phyloP scores from a whole-genome alignment of 192 early-diverging fungal genomes.

The Rhizoclosmatium globosum region DNA sequence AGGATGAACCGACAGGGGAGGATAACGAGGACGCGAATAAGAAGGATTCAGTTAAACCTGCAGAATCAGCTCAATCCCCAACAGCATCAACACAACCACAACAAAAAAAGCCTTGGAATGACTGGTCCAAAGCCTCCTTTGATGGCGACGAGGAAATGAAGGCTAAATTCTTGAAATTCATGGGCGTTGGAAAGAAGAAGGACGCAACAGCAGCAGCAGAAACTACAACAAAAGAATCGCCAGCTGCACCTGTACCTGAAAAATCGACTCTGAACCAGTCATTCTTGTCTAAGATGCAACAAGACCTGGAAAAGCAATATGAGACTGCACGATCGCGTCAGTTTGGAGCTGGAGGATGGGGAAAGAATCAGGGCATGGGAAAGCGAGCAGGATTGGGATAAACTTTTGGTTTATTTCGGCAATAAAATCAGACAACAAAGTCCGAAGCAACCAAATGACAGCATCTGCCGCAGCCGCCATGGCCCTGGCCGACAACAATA shows the following conservation, averaged over 20 bases:
- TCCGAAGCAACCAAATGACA: neutral
- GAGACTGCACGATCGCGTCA: conserved; percentile 19
- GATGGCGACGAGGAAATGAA: conserved; percentile 13
- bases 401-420: too few relatives aligned
- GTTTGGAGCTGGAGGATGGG: conserved; percentile 15
- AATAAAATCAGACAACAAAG: neutral
- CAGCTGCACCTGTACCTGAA: neutral
- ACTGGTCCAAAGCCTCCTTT: conserved; percentile 27
- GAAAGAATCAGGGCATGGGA: neutral
- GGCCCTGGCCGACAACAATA: conserved; percentile 11
- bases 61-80: neutral
- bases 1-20: conserved; percentile 53
- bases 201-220: neutral
- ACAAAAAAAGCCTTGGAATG: conserved; percentile 30
- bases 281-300: conserved; percentile 21
- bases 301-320: conserved; percentile 24
- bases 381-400: neutral
- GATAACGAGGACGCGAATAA: neutral
- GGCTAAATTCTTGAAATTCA: conserved; percentile 2
- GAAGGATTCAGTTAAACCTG: neutral
- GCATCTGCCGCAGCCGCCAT: neutral
- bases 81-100: neutral
- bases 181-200: conserved; percentile 26
- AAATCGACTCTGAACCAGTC: conserved; percentile 11
- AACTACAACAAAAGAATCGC: conserved; percentile 3